Percentiles rank a stretch among this genome's conserved stretches.
These are phyloP conservation scores for Davidsoniella virescens DNA, from an alignment of 2,329 filamentous ascomycete genomes.

Conservation along the genomic window DNA sequence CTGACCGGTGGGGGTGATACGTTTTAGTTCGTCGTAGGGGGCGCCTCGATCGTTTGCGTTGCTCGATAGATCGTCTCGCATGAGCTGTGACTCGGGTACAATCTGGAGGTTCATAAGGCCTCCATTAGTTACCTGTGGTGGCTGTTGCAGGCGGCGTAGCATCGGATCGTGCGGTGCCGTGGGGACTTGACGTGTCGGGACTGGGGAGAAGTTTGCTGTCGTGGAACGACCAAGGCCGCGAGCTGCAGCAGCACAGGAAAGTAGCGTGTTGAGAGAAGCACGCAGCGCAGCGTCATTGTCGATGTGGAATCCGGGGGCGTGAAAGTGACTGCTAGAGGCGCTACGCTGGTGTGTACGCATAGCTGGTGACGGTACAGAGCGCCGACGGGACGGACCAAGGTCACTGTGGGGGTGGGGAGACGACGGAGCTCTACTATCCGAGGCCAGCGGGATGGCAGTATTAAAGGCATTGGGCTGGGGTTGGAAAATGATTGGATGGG, in stretches of 20 bases:
- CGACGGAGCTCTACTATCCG: slow-evolving; percentile 50
- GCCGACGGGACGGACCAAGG: slow-evolving; percentile 32
- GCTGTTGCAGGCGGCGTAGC: slow-evolving; percentile 28
- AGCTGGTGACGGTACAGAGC: slow-evolving; percentile 33
- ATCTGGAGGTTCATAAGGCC: slow-evolving; percentile 40
- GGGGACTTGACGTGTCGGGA: slow-evolving; percentile 20
- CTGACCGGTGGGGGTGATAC: slow-evolving; percentile 13
- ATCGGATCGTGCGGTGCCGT: slow-evolving; percentile 14
- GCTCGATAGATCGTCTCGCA: slow-evolving; percentile 17
- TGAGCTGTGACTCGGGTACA: slow-evolving; percentile 44
- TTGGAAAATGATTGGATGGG: slow-evolving; percentile 43
- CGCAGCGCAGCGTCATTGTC: slow-evolving; percentile 89
- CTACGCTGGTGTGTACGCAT: slow-evolving; percentile 29
- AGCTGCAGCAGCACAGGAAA: slow-evolving; percentile 88
- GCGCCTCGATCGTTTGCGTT: not conserved
- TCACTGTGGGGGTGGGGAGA: slow-evolving; percentile 33
- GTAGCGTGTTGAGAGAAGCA: slow-evolving; percentile 81
- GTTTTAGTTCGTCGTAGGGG: not conserved
- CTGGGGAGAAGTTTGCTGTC: slow-evolving; percentile 18
- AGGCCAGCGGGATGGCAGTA: not conserved
- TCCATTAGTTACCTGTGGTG: slow-evolving; percentile 20
- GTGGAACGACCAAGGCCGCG: slow-evolving; percentile 49
- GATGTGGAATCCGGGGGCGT: slow-evolving; percentile 59
- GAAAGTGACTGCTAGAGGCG: slow-evolving; percentile 33
- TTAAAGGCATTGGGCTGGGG: slow-evolving; percentile 80